phyloP scores from a whole-genome alignment of 306 rosid genomes.

The Prunus mongolica region DNA sequence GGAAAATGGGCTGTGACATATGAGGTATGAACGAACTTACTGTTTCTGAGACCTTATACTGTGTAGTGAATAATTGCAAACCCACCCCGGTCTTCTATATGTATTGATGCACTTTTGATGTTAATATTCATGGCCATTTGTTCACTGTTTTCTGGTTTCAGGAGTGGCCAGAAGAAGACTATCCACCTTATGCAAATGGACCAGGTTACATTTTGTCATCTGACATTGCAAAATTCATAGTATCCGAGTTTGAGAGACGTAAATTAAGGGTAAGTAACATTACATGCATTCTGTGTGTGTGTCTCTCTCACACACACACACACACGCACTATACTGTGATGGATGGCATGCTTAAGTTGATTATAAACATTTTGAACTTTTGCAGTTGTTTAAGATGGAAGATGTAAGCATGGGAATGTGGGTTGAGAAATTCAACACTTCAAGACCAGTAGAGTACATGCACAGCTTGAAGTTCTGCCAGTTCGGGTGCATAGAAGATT shows the following conservation, averaged over 20 bases:
- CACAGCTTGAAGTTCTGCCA: conserved; percentile 82
- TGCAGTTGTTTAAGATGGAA: conserved; percentile 93
- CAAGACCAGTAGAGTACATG: conserved; percentile 53
- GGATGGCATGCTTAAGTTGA: background rate
- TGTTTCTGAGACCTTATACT: background rate
- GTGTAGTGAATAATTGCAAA: background rate
- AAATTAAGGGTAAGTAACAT: conserved; percentile 58
- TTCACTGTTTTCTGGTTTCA: conserved; percentile 32
- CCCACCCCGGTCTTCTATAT: background rate
- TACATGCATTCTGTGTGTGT: background rate
- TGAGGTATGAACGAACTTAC: conserved; percentile 50
- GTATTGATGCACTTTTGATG: background rate
- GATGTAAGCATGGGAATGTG: conserved; percentile 98
- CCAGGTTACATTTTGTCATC: conserved; percentile 81
- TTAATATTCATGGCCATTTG: conserved; percentile 11
- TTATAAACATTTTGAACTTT: background rate
- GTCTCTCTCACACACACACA: too few relatives aligned
- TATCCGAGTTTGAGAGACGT: conserved; percentile 59
- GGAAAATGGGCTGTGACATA: conserved; percentile 99
- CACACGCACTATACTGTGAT: background rate
- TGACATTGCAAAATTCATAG: conserved; percentile 54
- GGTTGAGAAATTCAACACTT: conserved; percentile 70
- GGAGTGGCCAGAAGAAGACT: conserved; percentile 91
- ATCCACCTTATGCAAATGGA: conserved; percentile 93
- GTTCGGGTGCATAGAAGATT: conserved; percentile 75